These are phyloP conservation scores for Kodamaea restingae DNA, from an alignment of 805 yeast genomes.

Conservation along the genomic window DNA sequence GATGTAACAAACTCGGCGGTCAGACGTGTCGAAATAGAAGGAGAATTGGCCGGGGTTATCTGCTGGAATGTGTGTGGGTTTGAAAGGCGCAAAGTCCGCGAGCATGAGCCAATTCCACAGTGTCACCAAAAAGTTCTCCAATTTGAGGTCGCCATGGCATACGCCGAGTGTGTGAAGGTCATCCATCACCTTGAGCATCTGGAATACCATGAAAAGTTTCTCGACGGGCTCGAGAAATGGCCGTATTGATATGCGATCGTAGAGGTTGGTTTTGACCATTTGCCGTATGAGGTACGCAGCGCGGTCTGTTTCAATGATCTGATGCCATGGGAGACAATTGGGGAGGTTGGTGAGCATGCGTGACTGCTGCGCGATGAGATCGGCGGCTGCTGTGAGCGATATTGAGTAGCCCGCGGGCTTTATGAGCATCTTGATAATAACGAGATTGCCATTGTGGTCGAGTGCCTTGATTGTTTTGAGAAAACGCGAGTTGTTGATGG, in stretches of 20 bases:
- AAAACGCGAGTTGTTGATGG: conserved; percentile 77
- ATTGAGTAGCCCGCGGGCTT: conserved; percentile 48
- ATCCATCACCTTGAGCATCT: conserved; percentile 59
- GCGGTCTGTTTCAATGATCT: conserved; percentile 79
- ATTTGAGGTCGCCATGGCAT: conserved; percentile 86
- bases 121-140: conserved; percentile 83
- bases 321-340: conserved; percentile 67
- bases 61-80: conserved; percentile 83
- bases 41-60: conserved; percentile 91
- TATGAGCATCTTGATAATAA: conserved; percentile 72
- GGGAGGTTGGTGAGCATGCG: conserved; percentile 44
- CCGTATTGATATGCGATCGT: conserved; percentile 79
- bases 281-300: conserved; percentile 91
- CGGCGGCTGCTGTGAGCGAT: conserved; percentile 23
- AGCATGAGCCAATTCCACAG: conserved; percentile 85
- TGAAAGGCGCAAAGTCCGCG: conserved; percentile 76
- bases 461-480: conserved; percentile 80
- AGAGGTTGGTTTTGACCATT: conserved; percentile 70
- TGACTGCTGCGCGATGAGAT: conserved; percentile 32
- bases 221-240: conserved; percentile 84
- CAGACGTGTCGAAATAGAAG: conserved; percentile 88
- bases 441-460: conserved; percentile 64
- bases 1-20: conserved; percentile 78
- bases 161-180: conserved; percentile 60
- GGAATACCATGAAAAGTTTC: conserved; percentile 80